These are phyloP conservation scores for Peronospora farinosa DNA, from an alignment of 352 stramenopile species.

Conservation along the genomic window DNA sequence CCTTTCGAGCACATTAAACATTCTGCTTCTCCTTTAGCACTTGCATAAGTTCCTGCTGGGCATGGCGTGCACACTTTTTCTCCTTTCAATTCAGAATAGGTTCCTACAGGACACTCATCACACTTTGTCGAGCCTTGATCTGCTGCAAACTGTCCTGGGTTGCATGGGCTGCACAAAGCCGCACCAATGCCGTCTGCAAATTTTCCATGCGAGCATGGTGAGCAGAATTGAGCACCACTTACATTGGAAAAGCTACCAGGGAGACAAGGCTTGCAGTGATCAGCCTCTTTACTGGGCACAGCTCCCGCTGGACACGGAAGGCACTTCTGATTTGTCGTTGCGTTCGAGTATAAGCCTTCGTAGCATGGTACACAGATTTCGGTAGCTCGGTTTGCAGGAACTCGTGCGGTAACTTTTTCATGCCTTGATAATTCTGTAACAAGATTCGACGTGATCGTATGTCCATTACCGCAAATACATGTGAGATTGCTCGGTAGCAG, in stretches of 20 bases:
- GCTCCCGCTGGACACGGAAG: slow-evolving; percentile 27
- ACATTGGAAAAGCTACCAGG: slow-evolving; percentile 43
- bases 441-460: slow-evolving; percentile 6
- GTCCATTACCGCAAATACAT: slow-evolving; percentile 32
- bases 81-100: slow-evolving; percentile 21
- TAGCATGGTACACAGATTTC: slow-evolving; percentile 33
- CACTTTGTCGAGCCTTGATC: slow-evolving; percentile 24
- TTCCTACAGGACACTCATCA: slow-evolving; percentile 25
- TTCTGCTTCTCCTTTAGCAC: slow-evolving; percentile 31
- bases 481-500: slow-evolving; percentile 23
- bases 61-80: slow-evolving; percentile 14
- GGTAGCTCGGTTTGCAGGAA: slow-evolving; percentile 13
- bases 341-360: slow-evolving; percentile 39
- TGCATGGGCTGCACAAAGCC: slow-evolving; percentile 34
- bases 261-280: slow-evolving; percentile 28
- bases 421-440: not conserved
- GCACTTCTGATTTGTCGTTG: slow-evolving; percentile 40
- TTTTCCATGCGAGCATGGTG: slow-evolving; percentile 29
- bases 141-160: slow-evolving; percentile 35
- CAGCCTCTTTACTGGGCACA: slow-evolving; percentile 4
- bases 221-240: slow-evolving; percentile 29
- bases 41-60: slow-evolving; percentile 30
- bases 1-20: slow-evolving; percentile 42
- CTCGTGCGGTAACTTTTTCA: not conserved
- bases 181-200: slow-evolving; percentile 27